Evolutionary conservation across 2,329 filamentous ascomycete species (phyloP), one percentile per base, ranked within the genome.

Genomic region (Pyricularia sp.): DNA sequence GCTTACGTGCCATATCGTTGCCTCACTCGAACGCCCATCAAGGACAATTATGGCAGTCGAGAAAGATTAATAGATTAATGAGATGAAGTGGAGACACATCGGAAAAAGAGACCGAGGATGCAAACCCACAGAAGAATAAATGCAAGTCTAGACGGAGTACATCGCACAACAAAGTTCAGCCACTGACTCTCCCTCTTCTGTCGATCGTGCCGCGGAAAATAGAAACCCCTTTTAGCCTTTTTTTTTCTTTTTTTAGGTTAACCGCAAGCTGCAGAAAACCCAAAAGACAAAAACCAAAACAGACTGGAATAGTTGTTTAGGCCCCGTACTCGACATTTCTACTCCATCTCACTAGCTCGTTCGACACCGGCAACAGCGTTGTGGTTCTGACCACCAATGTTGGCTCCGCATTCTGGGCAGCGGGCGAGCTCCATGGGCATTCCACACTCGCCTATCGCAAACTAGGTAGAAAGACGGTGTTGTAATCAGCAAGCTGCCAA

Each of bases 381-480:
- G 71, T 88, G 84, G 53, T 79, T 10, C 60, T 69, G 70, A 0
- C 87, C 87, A 2, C 86, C 87, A 33, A 90, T 79, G 0, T 72
- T 67, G 1, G 78, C 78, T 1, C 78, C 80, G 68, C 88, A 91
- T 67, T 89, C 81, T 0, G 87, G 86, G 68, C 88, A 91, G 1
- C 72, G 72, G 1, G 86, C 80, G 22, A 70, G 65, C 71, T 90
- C 67, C 84, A 88, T 87, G 0, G 87, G 83, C 79, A 84, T 83
- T 1, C 86, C 86, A 69, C 86, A 88, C 66, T 89, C 84, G 0
- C 85, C 86, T 35, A 89, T 78, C 0, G 85, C 84, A 68, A 89
- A 87, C 2, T 64, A 24, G 16, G 12, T 16, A 8, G 9, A 9
- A 28, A n/a, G 30, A 16, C 19, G 26, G 19, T 7, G 2, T n/a